Conservation (phyloP, 2,329 filamentous ascomycete species). For the Xylariaceae sp. region DNA sequence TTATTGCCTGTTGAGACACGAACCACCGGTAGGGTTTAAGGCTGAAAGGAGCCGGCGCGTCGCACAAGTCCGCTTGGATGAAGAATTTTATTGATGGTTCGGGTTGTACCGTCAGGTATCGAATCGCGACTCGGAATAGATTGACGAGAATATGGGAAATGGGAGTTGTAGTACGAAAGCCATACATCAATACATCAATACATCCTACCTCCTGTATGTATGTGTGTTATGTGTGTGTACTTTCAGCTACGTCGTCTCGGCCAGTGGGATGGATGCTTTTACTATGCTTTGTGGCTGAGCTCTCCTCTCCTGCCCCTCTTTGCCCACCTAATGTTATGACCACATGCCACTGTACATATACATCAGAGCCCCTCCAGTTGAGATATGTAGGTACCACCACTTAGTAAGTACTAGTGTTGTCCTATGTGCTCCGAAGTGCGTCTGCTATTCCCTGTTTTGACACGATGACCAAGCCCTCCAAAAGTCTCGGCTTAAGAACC, state of each 20-base stretch:
- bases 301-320: conserved; percentile 16
- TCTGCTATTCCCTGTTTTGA: conserved; percentile 21
- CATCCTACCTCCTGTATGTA: too few species aligned
- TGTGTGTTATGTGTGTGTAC: too few species aligned
- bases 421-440: conserved; percentile 15
- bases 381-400: neutral
- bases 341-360: conserved; percentile 4
- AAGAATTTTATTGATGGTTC: neutral
- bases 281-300: conserved; percentile 17
- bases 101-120: neutral
- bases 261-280: neutral
- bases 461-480: conserved; percentile 19
- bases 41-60: neutral
- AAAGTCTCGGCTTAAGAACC: neutral
- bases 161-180: neutral
- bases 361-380: neutral
- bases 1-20: neutral
- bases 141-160: neutral
- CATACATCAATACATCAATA: neutral
- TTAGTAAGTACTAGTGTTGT: too few species aligned
- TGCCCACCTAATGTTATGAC: conserved; percentile 6
- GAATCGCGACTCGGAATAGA: neutral
- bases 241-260: neutral
- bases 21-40: neutral
- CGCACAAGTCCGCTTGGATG: neutral